Evolutionary conservation across 441 rosid species (phyloP), one percentile per base, ranked within the genome.

Genomic region (Gossypium gossypioides): DNA sequence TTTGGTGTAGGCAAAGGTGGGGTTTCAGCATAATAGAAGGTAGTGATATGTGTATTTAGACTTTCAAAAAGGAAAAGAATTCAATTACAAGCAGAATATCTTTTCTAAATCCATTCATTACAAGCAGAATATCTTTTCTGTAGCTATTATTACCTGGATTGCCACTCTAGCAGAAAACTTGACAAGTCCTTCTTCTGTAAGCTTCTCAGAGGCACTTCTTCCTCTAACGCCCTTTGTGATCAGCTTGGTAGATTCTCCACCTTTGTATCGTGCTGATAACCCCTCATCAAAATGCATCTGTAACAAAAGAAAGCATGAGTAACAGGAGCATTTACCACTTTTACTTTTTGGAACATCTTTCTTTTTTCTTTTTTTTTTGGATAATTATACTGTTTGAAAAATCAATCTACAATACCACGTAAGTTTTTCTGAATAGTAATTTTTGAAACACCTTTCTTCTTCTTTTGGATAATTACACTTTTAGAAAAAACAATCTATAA

Each of bases 251-350:
- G 90, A 86, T 66, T 89, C 96, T 73, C 95, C 88, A 80, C 96
- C 87, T 84, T 87, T 92, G 74, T 77, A 82, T 71, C 94, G 91
- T 54, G 93, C 96, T 60, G 97, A 87, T 79, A 95, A 77, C 64
- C 88, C 99, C 81, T 95, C 99, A 78, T 95, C 97, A 82, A 95
- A 95, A 83, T 95, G 97, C 78, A 89, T 85, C 97, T 95, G 78
- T 72, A 84, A 75, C 77, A 67, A 74, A 82, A 69, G 75, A 56
- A 68, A 68, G 48, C 61, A 52, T 18, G 50, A 29, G 50, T 32
- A 52, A 18, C 29, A 52, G 61, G 66, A 18, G 44, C 15, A 44
- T 60, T 55, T 57, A 57, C 16, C 24, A 58, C 22, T 37, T 32
- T 29, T 68, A 51, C 9, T 67, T 50, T 48, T 50, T 50, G 22